phyloP scores from a whole-genome alignment of 306 rosid species.

The Gleditsia sinensis region DNA sequence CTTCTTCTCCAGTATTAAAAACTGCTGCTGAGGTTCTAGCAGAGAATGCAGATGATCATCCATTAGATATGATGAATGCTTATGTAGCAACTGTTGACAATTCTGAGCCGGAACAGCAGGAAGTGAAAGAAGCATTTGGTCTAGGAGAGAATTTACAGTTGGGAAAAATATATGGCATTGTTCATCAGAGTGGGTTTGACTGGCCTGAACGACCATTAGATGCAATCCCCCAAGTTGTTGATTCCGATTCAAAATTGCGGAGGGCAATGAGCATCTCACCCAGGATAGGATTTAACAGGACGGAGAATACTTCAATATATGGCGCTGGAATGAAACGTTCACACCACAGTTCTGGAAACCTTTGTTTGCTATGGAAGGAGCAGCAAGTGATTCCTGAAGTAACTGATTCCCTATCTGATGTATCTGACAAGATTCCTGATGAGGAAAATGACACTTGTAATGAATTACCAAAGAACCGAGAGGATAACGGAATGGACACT shows the following conservation, averaged over 20 bases:
- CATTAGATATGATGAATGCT: conserved; percentile 39
- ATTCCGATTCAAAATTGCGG: conserved; percentile 60
- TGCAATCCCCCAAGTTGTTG: conserved; percentile 50
- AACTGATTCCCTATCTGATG: conserved; percentile 47
- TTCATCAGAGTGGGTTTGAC: conserved; percentile 59
- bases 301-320: conserved; percentile 42
- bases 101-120: conserved; percentile 43
- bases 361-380: conserved; percentile 51
- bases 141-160: conserved; percentile 45
- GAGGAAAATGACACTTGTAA: conserved; percentile 59
- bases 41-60: conserved; percentile 42
- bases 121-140: conserved; percentile 39
- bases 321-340: conserved; percentile 52
- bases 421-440: conserved; percentile 47
- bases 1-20: conserved; percentile 68
- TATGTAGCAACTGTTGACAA: conserved; percentile 29
- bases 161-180: conserved; percentile 57
- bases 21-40: conserved; percentile 55
- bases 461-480: conserved; percentile 45
- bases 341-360: conserved; percentile 65
- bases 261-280: conserved; percentile 70
- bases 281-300: conserved; percentile 52
- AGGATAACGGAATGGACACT: conserved; percentile 15
- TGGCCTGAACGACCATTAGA: conserved; percentile 88
- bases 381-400: conserved; percentile 45